Evolutionary conservation across 768 basidiomycete species (phyloP), one percentile per base, ranked within the genome.

Genomic region (Baorangia bicolor): DNA sequence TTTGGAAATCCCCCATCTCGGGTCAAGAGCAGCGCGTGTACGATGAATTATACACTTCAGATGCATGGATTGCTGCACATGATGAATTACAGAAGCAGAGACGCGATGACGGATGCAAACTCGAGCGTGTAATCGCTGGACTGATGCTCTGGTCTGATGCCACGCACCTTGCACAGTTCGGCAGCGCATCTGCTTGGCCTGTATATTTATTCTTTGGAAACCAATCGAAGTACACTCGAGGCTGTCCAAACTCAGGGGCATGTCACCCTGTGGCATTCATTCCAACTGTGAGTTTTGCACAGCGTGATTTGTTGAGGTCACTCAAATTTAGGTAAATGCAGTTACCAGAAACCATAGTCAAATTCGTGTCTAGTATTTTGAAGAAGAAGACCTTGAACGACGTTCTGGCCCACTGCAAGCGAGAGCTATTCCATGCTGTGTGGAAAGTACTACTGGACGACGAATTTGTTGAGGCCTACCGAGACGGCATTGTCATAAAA

Each of bases 41-140:
- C 13, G 63, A 67, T 28, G 62, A 71, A 18, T 41, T 69, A 3
- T 71, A 68, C 43, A 64, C 59, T 0, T 69, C 68, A 0, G 58
- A 65, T 31, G 56, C 62, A 0, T 68, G 67, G 56, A 59, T 61
- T 6, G 18, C 39, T 1, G 66, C 64, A 5, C 64, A 70, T 8
- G 40, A 64, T 4, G 57, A 69, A 0, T 1, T 71, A 12, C 64
- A 69, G 40, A 58, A 64, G 10, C 55, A 64, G 23, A 16, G 43
- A 8, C 25, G 27, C 2, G 46, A 54, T 0, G 58, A 64, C 31
- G 57, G 56, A 16, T 68, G 68, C 28, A 53, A 37, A 3, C 49
- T 60, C 14, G 49, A 60, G 12, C 10, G 10, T 10, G n/a, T 39
- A 9, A 39, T 39, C 20, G 18, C 37, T 9, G n/a, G 7, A n/a